phyloP scores from a whole-genome alignment of 495 filamentous ascomycete genomes.

The Aspergillus sparsus region DNA sequence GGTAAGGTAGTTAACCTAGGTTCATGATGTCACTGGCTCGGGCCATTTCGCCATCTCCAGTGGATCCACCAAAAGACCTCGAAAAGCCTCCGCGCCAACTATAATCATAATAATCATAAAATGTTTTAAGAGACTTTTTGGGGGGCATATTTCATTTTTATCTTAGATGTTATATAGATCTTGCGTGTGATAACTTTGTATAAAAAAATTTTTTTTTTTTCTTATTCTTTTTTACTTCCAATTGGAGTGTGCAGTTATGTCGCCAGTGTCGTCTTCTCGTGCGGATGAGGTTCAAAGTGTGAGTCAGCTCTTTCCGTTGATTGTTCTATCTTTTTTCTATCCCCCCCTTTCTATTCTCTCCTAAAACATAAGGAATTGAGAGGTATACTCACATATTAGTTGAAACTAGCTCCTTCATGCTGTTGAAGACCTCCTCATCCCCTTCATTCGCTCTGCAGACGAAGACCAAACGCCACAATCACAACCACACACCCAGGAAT shows the following conservation, averaged over 20 bases:
- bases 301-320: conserved; percentile 27
- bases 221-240: neutral
- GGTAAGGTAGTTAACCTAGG: neutral
- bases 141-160: neutral
- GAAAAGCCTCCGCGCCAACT: neutral
- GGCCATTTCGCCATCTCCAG: conserved; percentile 36
- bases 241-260: conserved; percentile 26
- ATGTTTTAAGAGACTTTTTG: conserved; percentile 2
- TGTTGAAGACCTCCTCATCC: conserved; percentile 72
- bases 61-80: conserved; percentile 21
- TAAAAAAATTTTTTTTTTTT: conserved; percentile 3
- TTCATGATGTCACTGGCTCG: conserved; percentile 38
- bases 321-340: neutral
- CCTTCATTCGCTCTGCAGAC: conserved; percentile 77
- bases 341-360: neutral
- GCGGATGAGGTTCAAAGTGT: conserved; percentile 50
- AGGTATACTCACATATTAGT: neutral
- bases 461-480: conserved; percentile 56
- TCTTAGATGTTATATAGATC: neutral
- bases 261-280: conserved; percentile 30
- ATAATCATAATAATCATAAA: neutral
- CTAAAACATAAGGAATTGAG: neutral
- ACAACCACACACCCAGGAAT: conserved; percentile 16
- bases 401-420: conserved; percentile 64
- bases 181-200: neutral